A percentile compares a stretch with the other conserved stretches of the same genome.
Conservation (phyloP, 768 basidiomycete species). For the Auricularia sp. region DNA sequence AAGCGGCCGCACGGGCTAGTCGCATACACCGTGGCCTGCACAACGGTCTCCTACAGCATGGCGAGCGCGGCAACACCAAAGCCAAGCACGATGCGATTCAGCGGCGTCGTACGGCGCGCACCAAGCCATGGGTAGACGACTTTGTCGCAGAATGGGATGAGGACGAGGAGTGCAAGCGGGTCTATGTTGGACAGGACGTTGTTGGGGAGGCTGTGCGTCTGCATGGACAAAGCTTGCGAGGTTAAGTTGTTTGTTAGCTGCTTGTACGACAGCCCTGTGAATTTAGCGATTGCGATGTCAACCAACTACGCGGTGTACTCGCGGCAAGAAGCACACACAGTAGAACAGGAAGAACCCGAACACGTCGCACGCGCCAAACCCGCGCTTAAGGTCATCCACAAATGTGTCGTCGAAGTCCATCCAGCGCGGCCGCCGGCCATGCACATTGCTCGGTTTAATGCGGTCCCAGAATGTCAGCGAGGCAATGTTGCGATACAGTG, state of each 20-base stretch:
- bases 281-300: neutral
- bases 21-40: constrained; percentile 33
- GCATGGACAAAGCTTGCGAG: constrained; percentile 73
- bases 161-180: constrained; percentile 65
- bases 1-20: constrained; percentile 37
- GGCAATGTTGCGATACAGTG: constrained; percentile 37
- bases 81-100: constrained; percentile 51
- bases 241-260: constrained; percentile 71
- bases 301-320: neutral
- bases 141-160: constrained; percentile 44
- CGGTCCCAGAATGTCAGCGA: constrained; percentile 62
- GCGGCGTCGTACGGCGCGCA: constrained; percentile 43
- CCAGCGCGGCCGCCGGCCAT: constrained; percentile 41
- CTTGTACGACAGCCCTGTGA: constrained; percentile 63
- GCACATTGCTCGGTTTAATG: constrained; percentile 51
- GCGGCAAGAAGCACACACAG: constrained; percentile 30
- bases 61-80: constrained; percentile 45
- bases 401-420: constrained; percentile 71
- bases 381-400: constrained; percentile 68
- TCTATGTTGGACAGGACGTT: constrained; percentile 72
- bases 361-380: constrained; percentile 60
- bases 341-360: constrained; percentile 58
- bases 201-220: constrained; percentile 59
- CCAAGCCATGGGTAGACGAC: constrained; percentile 48
- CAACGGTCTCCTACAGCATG: constrained; percentile 59